phyloP scores from a whole-genome alignment of 2,329 filamentous ascomycete species.

The Cryphonectria parasitica region DNA sequence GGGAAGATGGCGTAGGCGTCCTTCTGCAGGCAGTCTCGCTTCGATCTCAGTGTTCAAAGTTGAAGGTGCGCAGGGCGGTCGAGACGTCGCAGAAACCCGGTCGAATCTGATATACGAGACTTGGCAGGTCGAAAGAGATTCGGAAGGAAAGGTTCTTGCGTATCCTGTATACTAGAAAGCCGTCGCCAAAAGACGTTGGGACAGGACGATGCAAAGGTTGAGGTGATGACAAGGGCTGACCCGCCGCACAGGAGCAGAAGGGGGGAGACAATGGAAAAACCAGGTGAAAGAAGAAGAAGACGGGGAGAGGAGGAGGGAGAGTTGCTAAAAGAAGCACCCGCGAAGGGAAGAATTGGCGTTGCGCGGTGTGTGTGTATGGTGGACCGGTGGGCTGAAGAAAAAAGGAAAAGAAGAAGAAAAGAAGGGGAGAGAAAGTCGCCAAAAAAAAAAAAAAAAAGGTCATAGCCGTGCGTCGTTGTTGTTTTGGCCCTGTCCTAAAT shows the following conservation, averaged over 20 bases:
- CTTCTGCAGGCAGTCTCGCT: conserved; percentile 1
- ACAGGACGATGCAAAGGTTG: conserved; percentile 3
- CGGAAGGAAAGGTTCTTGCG: not conserved
- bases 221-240: no score
- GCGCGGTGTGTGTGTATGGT: conserved; percentile 26
- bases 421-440: conserved; percentile 7
- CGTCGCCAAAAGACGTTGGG: conserved; percentile 9
- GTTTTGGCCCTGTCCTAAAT: conserved; percentile 22
- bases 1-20: not conserved
- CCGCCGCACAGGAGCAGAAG: not conserved
- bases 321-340: conserved; percentile 25
- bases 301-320: conserved; percentile 11
- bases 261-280: conserved; percentile 23
- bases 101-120: conserved; percentile 7
- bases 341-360: conserved; percentile 29
- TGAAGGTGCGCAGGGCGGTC: not conserved
- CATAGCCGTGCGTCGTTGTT: conserved; percentile 27
- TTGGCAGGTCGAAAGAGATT: not conserved
- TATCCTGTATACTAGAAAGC: not conserved
- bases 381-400: conserved; percentile 24
- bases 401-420: conserved; percentile 9
- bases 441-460: conserved; percentile 4
- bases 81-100: not conserved
- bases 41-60: not conserved
- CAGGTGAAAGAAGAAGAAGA: conserved; percentile 25